phyloP scores from a whole-genome alignment of 768 basidiomycete species.

The Coprinopsis cinerea region DNA sequence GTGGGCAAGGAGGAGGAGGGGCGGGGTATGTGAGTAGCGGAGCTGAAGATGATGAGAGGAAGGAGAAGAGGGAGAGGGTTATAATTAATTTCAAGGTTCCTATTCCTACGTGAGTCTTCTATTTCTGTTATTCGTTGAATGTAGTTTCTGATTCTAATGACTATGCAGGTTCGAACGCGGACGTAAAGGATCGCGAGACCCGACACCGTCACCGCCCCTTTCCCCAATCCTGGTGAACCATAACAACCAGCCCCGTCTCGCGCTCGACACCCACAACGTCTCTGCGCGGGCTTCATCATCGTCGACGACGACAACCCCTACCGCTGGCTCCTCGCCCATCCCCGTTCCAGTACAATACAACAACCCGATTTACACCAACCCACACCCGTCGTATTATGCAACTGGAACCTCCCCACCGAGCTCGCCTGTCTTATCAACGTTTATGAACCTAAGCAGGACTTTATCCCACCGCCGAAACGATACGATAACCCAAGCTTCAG shows the following conservation, averaged over 20 bases:
- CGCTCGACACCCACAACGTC: not conserved
- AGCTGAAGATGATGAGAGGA: not conserved
- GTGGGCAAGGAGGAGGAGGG: not conserved
- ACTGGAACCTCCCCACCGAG: not conserved
- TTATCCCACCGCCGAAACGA: not conserved
- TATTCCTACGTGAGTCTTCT: not conserved
- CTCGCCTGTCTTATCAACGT: not conserved
- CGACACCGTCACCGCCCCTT: not conserved
- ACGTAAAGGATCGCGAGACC: not conserved
- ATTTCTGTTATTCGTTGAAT: not conserved
- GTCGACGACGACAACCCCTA: too few relatives aligned
- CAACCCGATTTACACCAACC: conserved; percentile 6
- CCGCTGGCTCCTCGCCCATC: not conserved
- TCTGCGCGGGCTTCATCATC: too few relatives aligned
- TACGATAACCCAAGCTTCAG: too few relatives aligned
- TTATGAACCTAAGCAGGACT: not conserved
- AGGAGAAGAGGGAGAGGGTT: not conserved
- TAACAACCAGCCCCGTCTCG: not conserved
- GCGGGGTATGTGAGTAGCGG: too few relatives aligned
- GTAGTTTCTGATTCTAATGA: not conserved
- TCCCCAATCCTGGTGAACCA: not conserved
- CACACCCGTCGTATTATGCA: not conserved
- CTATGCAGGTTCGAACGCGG: not conserved
- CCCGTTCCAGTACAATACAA: not conserved
- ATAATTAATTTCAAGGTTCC: not conserved